Evolutionary conservation across 1,284 basidiomycete genomes (phyloP).

Genomic region (Microbotryum intermedium): DNA sequence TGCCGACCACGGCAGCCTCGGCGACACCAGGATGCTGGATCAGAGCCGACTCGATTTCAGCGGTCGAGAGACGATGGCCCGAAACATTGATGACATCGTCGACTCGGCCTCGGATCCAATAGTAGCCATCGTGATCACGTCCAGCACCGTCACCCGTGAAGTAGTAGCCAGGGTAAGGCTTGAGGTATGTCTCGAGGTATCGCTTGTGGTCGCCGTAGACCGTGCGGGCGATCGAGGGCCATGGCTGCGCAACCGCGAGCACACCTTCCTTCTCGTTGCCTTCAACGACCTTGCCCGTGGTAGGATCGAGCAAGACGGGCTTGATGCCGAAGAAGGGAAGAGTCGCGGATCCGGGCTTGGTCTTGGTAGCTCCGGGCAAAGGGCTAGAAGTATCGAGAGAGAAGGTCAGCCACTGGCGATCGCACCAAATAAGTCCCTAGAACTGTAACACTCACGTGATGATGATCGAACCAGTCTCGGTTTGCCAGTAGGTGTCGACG

Average conservation of each 20-base stretch:
- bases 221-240: constrained; percentile 95
- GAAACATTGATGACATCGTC: constrained; percentile 84
- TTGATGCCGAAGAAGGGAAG: constrained; percentile 97
- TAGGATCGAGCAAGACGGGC: constrained; percentile 76
- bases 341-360: constrained; percentile 92
- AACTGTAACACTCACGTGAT: constrained; percentile 50
- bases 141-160: constrained; percentile 96
- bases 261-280: constrained; percentile 88
- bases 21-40: constrained; percentile 90
- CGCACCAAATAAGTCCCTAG: no score
- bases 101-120: constrained; percentile 93
- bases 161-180: constrained; percentile 79
- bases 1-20: constrained; percentile 87
- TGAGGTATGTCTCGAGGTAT: constrained; percentile 90
- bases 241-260: constrained; percentile 73
- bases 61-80: constrained; percentile 91
- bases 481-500: constrained; percentile 76
- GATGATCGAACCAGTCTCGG: constrained; percentile 92
- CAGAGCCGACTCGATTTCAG: constrained; percentile 93
- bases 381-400: constrained; percentile 43
- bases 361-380: constrained; percentile 87
- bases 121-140: constrained; percentile 90
- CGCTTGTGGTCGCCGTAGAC: constrained; percentile 86
- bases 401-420: not conserved
- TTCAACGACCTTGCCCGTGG: constrained; percentile 49